A percentile compares a stretch with the other conserved stretches of the same genome.
phyloP scores from a whole-genome alignment of 2,329 filamentous ascomycete species.

The Aspergillus quadrilineatus region DNA sequence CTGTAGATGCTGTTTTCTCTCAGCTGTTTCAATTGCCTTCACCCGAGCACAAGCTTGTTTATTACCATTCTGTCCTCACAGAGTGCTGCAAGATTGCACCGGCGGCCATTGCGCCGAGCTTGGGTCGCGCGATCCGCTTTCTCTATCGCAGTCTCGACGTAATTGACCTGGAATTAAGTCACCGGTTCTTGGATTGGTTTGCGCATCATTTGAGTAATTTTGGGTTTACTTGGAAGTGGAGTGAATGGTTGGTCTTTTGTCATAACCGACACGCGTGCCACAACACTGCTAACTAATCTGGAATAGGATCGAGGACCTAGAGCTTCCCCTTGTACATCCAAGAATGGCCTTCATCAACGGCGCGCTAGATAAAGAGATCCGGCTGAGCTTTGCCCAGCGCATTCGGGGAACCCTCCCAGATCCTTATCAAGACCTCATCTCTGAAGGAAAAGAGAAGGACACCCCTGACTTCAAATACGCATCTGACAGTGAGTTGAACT shows the following conservation, averaged over 20 bases:
- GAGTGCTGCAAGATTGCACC: slow-evolving; percentile 95
- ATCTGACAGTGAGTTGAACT: slow-evolving; percentile 61
- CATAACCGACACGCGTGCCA: background rate
- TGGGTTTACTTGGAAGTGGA: slow-evolving; percentile 99
- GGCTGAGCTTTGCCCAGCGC: slow-evolving; percentile 90
- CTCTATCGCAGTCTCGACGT: slow-evolving; percentile 78
- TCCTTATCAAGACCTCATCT: slow-evolving; percentile 76
- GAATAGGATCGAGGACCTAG: slow-evolving; percentile 71
- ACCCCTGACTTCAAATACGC: slow-evolving; percentile 94
- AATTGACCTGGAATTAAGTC: slow-evolving; percentile 82
- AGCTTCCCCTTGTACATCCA: slow-evolving; percentile 73
- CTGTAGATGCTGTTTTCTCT: slow-evolving; percentile 95
- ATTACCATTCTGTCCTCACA: slow-evolving; percentile 92
- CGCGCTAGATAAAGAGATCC: slow-evolving; percentile 92
- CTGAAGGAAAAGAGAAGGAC: slow-evolving; percentile 87
- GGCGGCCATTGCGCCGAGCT: slow-evolving; percentile 89
- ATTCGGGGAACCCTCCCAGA: slow-evolving; percentile 91
- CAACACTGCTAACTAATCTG: slow-evolving; percentile 18
- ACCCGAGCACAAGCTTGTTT: slow-evolving; percentile 90
- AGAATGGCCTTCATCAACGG: slow-evolving; percentile 92
- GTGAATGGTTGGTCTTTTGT: slow-evolving; percentile 69
- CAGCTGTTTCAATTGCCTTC: slow-evolving; percentile 85
- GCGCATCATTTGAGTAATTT: slow-evolving; percentile 98
- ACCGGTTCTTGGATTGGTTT: slow-evolving; percentile 96
- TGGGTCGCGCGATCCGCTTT: slow-evolving; percentile 89